phyloP scores from a whole-genome alignment of 2,329 filamentous ascomycete species.

The Botrytis paeoniae region DNA sequence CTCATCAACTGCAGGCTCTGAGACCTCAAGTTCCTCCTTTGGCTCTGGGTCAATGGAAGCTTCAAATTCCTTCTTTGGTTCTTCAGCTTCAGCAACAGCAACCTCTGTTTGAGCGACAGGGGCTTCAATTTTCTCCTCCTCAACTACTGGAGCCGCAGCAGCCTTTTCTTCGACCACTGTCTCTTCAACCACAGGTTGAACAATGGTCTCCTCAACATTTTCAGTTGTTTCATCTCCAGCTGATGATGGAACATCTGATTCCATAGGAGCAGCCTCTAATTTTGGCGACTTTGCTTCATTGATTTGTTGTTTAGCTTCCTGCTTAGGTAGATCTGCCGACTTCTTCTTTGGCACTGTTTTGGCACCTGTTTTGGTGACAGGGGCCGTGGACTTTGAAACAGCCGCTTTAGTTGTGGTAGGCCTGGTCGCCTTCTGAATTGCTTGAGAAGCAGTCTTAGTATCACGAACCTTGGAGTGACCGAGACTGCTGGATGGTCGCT shows the following conservation, averaged over 20 bases:
- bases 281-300: constrained; percentile 21
- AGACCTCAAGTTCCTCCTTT: background rate
- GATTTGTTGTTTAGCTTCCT: constrained; percentile 16
- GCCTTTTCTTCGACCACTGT: background rate
- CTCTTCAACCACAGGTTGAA: constrained; percentile 11
- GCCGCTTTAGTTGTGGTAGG: constrained; percentile 9
- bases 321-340: constrained; percentile 25
- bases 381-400: constrained; percentile 18
- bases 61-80: constrained; percentile 10
- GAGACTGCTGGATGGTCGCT: constrained; percentile 32
- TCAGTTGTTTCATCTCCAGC: constrained; percentile 23
- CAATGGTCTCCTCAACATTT: constrained; percentile 11
- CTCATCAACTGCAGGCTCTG: constrained; percentile 10
- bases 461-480: constrained; percentile 29
- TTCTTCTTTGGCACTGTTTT: constrained; percentile 22
- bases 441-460: constrained; percentile 20
- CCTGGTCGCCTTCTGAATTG: constrained; percentile 19
- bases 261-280: constrained; percentile 26
- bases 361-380: constrained; percentile 12
- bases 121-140: constrained; percentile 1
- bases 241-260: constrained; percentile 29
- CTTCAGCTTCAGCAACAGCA: background rate
- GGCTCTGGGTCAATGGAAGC: background rate
- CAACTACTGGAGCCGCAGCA: background rate
- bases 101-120: background rate